Evolutionary conservation across 1,139 yeast species (phyloP), one percentile per base, ranked within the genome.

Genomic region (Pichia sp.): DNA sequence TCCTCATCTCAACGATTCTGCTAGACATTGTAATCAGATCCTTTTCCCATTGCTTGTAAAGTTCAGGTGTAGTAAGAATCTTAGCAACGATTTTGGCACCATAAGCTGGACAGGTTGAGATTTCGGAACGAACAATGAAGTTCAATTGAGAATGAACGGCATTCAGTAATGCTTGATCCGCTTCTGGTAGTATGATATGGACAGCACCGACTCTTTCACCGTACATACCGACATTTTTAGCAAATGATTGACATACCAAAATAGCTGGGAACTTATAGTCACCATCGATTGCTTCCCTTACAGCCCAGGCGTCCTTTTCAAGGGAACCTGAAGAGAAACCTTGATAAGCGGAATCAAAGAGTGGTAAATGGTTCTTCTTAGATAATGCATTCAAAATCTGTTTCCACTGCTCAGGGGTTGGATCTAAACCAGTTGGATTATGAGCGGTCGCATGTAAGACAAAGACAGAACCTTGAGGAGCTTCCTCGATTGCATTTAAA

Each of bases 201-300:
- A 91, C 75, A 17, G 95, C 94, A 50, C 98, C 98, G 36, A 82
- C 89, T 68, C 98, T 83, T 69, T 91, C 97, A 61, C 98, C 98
- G 61, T 91, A 91, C 79, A 91, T 83, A 52, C 98, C 98, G 63
- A 84, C 83, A 67, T 91, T 91, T 66, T 91, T 91, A 42, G 97
- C 96, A 65, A 91, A 91, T n/a, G 96, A 86, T 68, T 91, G 98
- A 64, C 95, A 84, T 46, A 91, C 74, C 24, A 82, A 52, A 40
- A 81, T 66, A 28, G 44, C 51, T 38, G 91, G 91, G 39, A 58
- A 58, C 11, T 49, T 38, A 36, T 51, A 39, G 54, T 53, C 33
- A 45, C 71, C 68, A 53, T 79, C 72, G 42, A 85, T 77, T 52
- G 95, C 95, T 58, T 76, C 70, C 57, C 96, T 77, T 39, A 91